Evolutionary conservation across 352 stramenopile species (phyloP).

Genomic region (Peronospora tabacina): DNA sequence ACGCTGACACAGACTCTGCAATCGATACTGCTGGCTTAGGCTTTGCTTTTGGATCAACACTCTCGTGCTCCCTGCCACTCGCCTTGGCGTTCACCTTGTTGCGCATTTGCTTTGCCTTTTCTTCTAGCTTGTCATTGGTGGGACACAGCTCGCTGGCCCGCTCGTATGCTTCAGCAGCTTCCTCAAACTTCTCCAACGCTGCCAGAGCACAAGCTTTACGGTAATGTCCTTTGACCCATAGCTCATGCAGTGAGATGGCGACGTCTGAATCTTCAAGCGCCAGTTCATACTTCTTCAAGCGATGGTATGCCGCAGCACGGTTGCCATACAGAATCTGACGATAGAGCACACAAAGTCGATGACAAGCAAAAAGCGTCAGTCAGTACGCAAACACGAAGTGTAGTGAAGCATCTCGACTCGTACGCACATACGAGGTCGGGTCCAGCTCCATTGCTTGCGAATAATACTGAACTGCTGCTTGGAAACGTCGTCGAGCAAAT

Average conservation of each 20-base stretch:
- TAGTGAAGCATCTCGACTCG: background rate
- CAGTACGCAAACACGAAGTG: background rate
- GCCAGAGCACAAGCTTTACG: slow-evolving; percentile 58
- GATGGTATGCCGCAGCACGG: slow-evolving; percentile 63
- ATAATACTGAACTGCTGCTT: slow-evolving; percentile 76
- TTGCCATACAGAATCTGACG: slow-evolving; percentile 77
- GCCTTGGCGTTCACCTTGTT: slow-evolving; percentile 21
- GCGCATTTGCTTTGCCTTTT: slow-evolving; percentile 67
- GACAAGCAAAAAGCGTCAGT: slow-evolving; percentile 7
- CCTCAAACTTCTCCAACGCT: slow-evolving; percentile 50
- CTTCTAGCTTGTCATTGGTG: slow-evolving; percentile 49
- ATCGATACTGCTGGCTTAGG: slow-evolving; percentile 2
- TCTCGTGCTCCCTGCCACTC: background rate
- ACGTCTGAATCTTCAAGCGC: slow-evolving; percentile 58
- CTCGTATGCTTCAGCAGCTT: slow-evolving; percentile 62
- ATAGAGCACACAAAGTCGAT: background rate
- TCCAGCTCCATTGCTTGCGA: slow-evolving; percentile 80
- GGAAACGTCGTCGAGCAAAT: slow-evolving; percentile 70
- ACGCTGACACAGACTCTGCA: slow-evolving; percentile 3
- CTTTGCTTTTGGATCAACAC: slow-evolving; percentile 3
- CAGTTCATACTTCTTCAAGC: slow-evolving; percentile 57
- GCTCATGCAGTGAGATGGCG: slow-evolving; percentile 50
- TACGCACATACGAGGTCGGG: slow-evolving; percentile 56
- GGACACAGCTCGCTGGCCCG: slow-evolving; percentile 60
- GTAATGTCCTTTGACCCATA: slow-evolving; percentile 86